Base-by-base conservation (phyloP, 352 stramenopile genomes). In the Blastocystis sp. region DNA sequence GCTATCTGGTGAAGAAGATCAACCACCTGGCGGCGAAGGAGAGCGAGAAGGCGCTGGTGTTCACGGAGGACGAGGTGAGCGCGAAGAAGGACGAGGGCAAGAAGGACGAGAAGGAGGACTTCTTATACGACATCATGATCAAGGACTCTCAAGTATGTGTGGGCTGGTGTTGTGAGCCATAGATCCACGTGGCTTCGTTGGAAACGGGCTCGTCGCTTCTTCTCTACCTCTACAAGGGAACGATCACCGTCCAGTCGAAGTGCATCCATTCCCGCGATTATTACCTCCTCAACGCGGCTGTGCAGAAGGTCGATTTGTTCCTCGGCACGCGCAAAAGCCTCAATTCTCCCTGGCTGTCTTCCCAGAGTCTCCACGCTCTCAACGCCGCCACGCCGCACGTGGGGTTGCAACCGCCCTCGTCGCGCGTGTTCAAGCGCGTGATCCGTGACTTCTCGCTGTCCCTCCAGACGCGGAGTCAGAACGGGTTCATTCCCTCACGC, bases 181-280 rank as follows among this genome's bases (percentile, higher is more conserved):
- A 84, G 54, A 84, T 84, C 28, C 74, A 84, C 40, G 66, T 84
- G n/a, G 74, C 74, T 10, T 84, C 74, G 10, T 52, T 84, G 24
- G 74, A 62, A 54, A 84, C 74, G 21, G 74, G 74, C n/a, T 38
- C 74, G 4, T 84, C 74, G 3, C 74, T 84, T 19, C 57, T 84
- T 34, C 74, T 84, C 19, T 84, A 84, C 48, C 54, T 84, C 6
- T 84, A 84, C 74, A 84, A 84, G 48, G 74, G 74, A 42, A 70
- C 45, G 21, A 62, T 84, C n/a, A 54, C 66, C 6, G 60, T 84
- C 21, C 66, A 76, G 38, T 57, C 48, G 34, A 76, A 76, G 14
- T 38, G 14, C 7, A 57, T 76, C 14, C 74, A 84, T n/a, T 24
- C 68, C 6, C 74, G 74, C 42, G 54, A 84, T 40, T 84, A 69